phyloP scores from a whole-genome alignment of 331 rosid genomes.

The Quercus lobata region DNA sequence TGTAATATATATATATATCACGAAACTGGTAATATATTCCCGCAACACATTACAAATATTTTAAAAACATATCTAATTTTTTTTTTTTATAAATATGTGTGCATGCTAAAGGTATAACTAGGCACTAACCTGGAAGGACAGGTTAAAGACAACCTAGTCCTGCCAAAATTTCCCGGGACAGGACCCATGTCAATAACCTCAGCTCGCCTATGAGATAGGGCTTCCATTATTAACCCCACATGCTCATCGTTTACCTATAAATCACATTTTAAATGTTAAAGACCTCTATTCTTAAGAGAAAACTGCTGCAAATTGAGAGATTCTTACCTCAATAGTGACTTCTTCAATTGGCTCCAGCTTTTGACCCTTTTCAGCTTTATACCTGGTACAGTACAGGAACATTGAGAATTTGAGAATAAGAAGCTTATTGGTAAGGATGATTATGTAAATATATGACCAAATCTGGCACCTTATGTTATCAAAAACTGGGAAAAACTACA shows the following conservation, averaged over 20 bases:
- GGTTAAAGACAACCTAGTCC: constrained; percentile 80
- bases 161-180: constrained; percentile 76
- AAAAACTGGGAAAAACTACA: neutral
- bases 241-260: constrained; percentile 90
- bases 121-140: constrained; percentile 83
- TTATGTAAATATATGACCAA: neutral
- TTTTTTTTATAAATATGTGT: too few relatives aligned
- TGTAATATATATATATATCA: too few relatives aligned
- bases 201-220: constrained; percentile 89
- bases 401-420: constrained; percentile 11
- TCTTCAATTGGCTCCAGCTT: constrained; percentile 97
- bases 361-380: constrained; percentile 65
- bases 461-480: neutral
- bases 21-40: too few relatives aligned
- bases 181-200: constrained; percentile 97
- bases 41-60: too few relatives aligned
- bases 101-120: neutral
- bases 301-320: constrained; percentile 5
- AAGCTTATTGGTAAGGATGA: neutral
- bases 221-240: constrained; percentile 94
- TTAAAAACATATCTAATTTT: too few relatives aligned
- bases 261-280: constrained; percentile 8
- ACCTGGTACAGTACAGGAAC: constrained; percentile 52
- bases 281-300: constrained; percentile 17
- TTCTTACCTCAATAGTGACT: constrained; percentile 85